phyloP scores from a whole-genome alignment of 352 stramenopile genomes.

The Blastocystis sp. region DNA sequence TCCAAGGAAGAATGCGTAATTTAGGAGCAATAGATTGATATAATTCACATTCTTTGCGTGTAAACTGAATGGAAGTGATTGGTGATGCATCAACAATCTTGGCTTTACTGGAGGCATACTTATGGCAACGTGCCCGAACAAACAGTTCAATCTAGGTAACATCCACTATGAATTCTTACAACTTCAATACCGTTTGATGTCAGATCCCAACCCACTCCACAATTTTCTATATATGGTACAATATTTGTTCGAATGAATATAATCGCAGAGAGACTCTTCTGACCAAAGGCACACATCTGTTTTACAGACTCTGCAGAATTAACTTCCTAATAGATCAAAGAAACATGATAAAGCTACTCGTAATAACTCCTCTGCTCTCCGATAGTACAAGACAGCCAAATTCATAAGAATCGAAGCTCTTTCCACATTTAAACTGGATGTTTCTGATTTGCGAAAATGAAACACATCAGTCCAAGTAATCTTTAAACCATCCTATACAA shows the following conservation, averaged over 20 bases:
- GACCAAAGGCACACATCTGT: neutral
- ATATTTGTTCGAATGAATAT: neutral
- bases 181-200: neutral
- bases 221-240: neutral
- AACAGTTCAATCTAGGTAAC: neutral
- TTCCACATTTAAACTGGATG: conserved; percentile 24
- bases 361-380: neutral
- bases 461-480: conserved; percentile 13
- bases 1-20: neutral
- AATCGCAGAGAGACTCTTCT: neutral
- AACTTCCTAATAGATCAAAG: neutral
- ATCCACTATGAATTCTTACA: neutral
- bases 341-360: neutral
- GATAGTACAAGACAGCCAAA: conserved; percentile 12
- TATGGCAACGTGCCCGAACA: neutral
- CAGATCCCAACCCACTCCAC: neutral
- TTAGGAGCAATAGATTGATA: neutral
- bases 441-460: neutral
- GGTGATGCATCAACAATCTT: neutral
- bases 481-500: neutral
- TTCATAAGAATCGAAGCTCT: conserved; percentile 1
- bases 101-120: neutral
- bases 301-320: neutral
- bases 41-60: neutral
- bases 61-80: neutral